Evolutionary conservation across 2,329 filamentous ascomycete species (phyloP).

Genomic region (Sordariomycetes sp.): DNA sequence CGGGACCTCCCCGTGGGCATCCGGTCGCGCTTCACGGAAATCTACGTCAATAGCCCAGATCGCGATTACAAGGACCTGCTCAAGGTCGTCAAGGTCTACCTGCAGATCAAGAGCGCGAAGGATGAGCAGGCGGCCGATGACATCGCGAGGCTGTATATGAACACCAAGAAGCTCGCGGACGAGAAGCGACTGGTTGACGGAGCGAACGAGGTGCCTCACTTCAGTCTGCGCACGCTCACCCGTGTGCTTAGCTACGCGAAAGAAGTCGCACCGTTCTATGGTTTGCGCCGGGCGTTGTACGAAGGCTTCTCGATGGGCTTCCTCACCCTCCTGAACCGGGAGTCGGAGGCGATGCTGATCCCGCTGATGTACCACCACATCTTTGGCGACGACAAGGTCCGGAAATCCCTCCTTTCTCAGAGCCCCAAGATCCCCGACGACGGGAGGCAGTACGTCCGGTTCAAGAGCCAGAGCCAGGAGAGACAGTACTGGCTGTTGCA

Average conservation of each 20-base stretch:
- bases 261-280: slow-evolving; percentile 73
- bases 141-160: slow-evolving; percentile 76
- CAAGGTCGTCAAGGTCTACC: slow-evolving; percentile 77
- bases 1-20: slow-evolving; percentile 82
- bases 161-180: slow-evolving; percentile 69
- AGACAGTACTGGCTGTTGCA: slow-evolving; percentile 83
- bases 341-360: slow-evolving; percentile 66
- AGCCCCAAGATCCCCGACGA: slow-evolving; percentile 67
- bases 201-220: slow-evolving; percentile 90
- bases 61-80: slow-evolving; percentile 74
- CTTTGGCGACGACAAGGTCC: slow-evolving; percentile 46
- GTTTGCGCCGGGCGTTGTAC: slow-evolving; percentile 71
- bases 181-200: slow-evolving; percentile 85
- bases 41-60: slow-evolving; percentile 89
- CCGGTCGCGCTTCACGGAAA: slow-evolving; percentile 84
- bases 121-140: slow-evolving; percentile 66
- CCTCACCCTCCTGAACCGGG: slow-evolving; percentile 70
- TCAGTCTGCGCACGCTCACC: slow-evolving; percentile 88
- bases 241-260: slow-evolving; percentile 79
- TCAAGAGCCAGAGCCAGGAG: slow-evolving; percentile 49
- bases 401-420: slow-evolving; percentile 56
- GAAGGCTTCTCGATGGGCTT: slow-evolving; percentile 99
- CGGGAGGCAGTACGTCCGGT: slow-evolving; percentile 65
- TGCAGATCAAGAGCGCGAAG: slow-evolving; percentile 57
- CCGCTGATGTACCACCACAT: slow-evolving; percentile 74